phyloP scores from a whole-genome alignment of 495 filamentous ascomycete species.

The Amorphotheca resinae region DNA sequence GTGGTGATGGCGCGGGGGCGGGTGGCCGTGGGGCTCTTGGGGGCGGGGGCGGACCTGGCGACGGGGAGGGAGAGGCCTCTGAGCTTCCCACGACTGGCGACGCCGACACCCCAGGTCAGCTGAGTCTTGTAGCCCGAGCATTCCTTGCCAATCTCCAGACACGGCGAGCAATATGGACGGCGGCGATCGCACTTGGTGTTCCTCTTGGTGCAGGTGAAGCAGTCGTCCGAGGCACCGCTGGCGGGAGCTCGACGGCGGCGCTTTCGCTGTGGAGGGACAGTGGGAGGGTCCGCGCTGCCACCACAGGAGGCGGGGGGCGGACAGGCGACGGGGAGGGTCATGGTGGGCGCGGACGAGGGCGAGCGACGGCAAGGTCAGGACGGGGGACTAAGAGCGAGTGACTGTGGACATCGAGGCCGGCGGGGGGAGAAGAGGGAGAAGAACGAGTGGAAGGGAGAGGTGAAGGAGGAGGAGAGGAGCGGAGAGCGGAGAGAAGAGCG shows the following conservation, averaged over 20 bases:
- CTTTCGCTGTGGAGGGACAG: constrained; percentile 46
- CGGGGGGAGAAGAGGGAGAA: neutral
- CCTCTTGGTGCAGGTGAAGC: constrained; percentile 82
- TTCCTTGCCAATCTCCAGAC: constrained; percentile 80
- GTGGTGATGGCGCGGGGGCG: constrained; percentile 14
- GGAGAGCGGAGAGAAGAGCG: neutral
- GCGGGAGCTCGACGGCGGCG: constrained; percentile 78
- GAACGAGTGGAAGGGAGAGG: neutral
- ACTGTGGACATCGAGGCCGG: constrained; percentile 9
- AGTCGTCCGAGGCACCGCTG: constrained; percentile 87
- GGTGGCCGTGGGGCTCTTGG: constrained; percentile 16
- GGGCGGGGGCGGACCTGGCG: constrained; percentile 52
- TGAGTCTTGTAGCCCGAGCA: constrained; percentile 97
- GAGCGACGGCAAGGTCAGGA: neutral
- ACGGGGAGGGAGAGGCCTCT: constrained; percentile 80
- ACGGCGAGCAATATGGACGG: constrained; percentile 90
- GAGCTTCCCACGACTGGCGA: constrained; percentile 92
- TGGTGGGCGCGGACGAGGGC: constrained; percentile 5
- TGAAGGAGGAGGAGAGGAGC: neutral
- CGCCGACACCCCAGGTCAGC: constrained; percentile 94
- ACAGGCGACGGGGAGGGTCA: constrained; percentile 21
- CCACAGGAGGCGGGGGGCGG: constrained; percentile 14
- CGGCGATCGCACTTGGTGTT: constrained; percentile 80
- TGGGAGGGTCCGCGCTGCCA: constrained; percentile 12
- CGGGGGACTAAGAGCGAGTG: neutral